phyloP scores from a whole-genome alignment of 768 basidiomycete species.

The Auriscalpium orientale region DNA sequence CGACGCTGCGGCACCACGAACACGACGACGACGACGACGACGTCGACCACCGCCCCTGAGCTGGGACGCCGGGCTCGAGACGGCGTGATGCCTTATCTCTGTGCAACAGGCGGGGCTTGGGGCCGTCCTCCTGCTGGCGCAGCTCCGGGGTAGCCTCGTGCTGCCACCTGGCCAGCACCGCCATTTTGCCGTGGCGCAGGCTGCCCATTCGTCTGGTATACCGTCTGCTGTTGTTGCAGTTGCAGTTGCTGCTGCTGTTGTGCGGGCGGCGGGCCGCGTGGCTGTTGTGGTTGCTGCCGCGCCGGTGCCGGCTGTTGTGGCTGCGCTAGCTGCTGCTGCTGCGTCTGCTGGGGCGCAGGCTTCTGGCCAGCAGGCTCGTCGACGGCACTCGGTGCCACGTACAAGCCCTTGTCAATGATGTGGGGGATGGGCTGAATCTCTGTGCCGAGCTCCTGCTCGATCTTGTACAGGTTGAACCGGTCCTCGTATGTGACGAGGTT shows the following conservation, averaged over 20 bases:
- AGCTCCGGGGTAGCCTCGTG: slow-evolving; percentile 11
- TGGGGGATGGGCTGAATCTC: slow-evolving; percentile 96
- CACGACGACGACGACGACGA: not conserved
- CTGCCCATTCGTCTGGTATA: slow-evolving; percentile 24
- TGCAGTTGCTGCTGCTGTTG: slow-evolving; percentile 8
- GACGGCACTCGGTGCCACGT: slow-evolving; percentile 69
- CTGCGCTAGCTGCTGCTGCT: slow-evolving; percentile 19
- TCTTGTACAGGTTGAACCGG: slow-evolving; percentile 93
- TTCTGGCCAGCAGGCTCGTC: slow-evolving; percentile 40
- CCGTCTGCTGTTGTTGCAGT: slow-evolving; percentile 19
- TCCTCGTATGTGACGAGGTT: slow-evolving; percentile 98
- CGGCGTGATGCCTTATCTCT: slow-evolving; percentile 9
- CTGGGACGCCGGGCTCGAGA: not conserved
- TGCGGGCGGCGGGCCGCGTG: slow-evolving; percentile 19
- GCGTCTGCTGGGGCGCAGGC: slow-evolving; percentile 27
- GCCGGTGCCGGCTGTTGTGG: slow-evolving; percentile 14
- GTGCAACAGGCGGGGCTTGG: slow-evolving; percentile 12
- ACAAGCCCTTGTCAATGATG: slow-evolving; percentile 82
- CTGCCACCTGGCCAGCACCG: slow-evolving; percentile 11
- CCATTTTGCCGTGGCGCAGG: slow-evolving; percentile 21
- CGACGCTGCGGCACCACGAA: not conserved
- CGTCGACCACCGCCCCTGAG: not conserved
- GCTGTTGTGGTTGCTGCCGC: slow-evolving; percentile 16
- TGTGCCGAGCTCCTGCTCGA: slow-evolving; percentile 97
- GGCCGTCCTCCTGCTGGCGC: slow-evolving; percentile 17